Base-by-base conservation (phyloP, 73 alveolate genomes). In the Breviolum minutum region DNA sequence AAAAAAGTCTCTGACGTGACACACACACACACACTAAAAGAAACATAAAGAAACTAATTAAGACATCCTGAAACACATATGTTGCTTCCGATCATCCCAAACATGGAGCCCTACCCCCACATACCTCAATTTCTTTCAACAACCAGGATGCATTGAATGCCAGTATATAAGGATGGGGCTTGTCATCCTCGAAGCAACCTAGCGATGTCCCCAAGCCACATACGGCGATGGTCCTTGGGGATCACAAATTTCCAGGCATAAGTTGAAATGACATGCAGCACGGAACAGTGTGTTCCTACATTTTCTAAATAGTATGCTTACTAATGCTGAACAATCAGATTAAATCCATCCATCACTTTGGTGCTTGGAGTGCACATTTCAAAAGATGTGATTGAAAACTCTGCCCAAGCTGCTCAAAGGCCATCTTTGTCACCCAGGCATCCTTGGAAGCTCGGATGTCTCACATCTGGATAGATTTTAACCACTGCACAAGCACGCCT, bases 361-460 rank as follows among this genome's bases (percentile, higher is more conserved):
- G 54, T 40, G 54, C 54, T 40, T 40, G 54, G 54, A n/a, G n/a
- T n/a, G n/a, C n/a, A 22, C 30, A 71, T 71, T 2, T 71, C 3
- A 20, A 71, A 20, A 71, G 19, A 71, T 71, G 1, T 71, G 54
- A 40, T 20, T 26, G 61, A 26, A 26, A 48, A n/a, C 80, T 2
- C 62, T n/a, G 64, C 79, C 54, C 94, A 27, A 9, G 94, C 12
- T 4, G 63, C 94, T 92, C 98, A 17, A 92, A 76, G 76, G 98
- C 98, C 98, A 92, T 92, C 80, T 92, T 92, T 79, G 98, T 92
- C 22, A 92, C 98, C 98, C 98, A 92, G 66, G 81, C 83, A 64
- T 92, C 98, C 94, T 86, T 13, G 63, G 79, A 17, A 6, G 89
- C 89, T 17, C 24, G 68, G 63, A n/a, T 60, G 13, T n/a, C 63